A percentile compares a stretch with the other conserved stretches of the same genome.
These are phyloP conservation scores for Podospora australis DNA, from an alignment of 495 filamentous ascomycete species.

Conservation along the genomic window DNA sequence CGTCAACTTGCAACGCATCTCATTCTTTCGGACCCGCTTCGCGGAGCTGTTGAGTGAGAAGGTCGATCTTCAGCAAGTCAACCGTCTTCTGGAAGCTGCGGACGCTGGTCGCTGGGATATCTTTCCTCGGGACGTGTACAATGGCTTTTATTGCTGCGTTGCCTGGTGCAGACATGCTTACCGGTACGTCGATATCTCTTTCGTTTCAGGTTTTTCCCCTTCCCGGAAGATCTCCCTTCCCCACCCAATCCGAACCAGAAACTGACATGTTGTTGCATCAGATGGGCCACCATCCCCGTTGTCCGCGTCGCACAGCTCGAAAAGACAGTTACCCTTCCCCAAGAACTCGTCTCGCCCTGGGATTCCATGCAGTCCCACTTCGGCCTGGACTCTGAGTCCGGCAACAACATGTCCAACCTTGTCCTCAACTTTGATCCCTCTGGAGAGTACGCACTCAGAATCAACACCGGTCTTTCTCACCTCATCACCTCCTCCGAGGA, in stretches of 20 bases:
- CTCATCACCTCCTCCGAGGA: conserved; percentile 27
- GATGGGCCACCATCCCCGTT: conserved; percentile 40
- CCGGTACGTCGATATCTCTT: conserved; percentile 9
- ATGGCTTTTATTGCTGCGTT: conserved; percentile 35
- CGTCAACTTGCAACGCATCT: conserved; percentile 10
- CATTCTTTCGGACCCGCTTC: conserved; percentile 9
- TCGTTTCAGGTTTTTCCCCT: not conserved
- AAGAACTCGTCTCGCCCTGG: conserved; percentile 32
- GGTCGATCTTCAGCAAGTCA: conserved; percentile 23
- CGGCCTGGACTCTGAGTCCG: conserved; percentile 29
- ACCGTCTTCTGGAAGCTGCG: conserved; percentile 15
- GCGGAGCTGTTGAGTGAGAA: conserved; percentile 14
- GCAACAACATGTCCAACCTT: conserved; percentile 33
- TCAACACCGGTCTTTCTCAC: conserved; percentile 30
- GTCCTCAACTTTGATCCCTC: conserved; percentile 28
- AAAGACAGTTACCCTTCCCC: conserved; percentile 29
- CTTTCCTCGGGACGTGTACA: conserved; percentile 26
- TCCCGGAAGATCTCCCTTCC: not conserved
- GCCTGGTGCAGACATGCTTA: conserved; percentile 33
- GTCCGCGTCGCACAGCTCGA: conserved; percentile 37
- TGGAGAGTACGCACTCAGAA: conserved; percentile 22
- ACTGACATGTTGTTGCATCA: conserved; percentile 1
- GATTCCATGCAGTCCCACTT: conserved; percentile 30
- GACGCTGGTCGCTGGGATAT: conserved; percentile 22
- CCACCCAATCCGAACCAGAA: not conserved